These are phyloP conservation scores for Calonectria henricotiae DNA, from an alignment of 2,329 filamentous ascomycete species.

Conservation along the genomic window DNA sequence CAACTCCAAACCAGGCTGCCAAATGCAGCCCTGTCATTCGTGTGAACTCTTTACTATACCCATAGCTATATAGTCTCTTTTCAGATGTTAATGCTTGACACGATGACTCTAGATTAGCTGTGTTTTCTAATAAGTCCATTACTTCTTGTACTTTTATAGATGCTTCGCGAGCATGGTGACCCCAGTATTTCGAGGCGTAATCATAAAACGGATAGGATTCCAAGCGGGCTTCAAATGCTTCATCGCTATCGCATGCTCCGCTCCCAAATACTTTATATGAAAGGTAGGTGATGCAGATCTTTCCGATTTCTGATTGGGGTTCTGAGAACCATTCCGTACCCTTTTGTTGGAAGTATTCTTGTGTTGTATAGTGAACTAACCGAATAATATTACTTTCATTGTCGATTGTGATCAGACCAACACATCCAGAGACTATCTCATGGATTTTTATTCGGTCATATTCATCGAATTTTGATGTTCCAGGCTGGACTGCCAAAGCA, in stretches of 20 bases:
- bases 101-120: slow-evolving; percentile 8
- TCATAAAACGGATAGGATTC: slow-evolving; percentile 20
- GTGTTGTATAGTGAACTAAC: slow-evolving; percentile 64
- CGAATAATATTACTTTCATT: slow-evolving; percentile 59
- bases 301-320: slow-evolving; percentile 51
- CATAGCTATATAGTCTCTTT: too few species aligned
- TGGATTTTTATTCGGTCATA: slow-evolving; percentile 56
- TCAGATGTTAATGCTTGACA: background rate
- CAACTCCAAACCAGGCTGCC: slow-evolving; percentile 22
- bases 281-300: slow-evolving; percentile 58
- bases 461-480: slow-evolving; percentile 51
- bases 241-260: background rate
- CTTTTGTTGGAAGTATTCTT: slow-evolving; percentile 61
- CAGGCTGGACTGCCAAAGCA: slow-evolving; percentile 60
- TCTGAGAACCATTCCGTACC: slow-evolving; percentile 54
- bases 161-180: slow-evolving; percentile 27
- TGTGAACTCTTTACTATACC: too few species aligned
- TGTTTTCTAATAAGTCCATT: slow-evolving; percentile 6
- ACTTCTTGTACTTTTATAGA: background rate
- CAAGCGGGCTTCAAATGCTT: background rate
- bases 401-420: slow-evolving; percentile 62
- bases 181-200: slow-evolving; percentile 37
- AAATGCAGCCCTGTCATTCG: slow-evolving; percentile 26
- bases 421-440: slow-evolving; percentile 59
- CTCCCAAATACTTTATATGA: slow-evolving; percentile 53